Evolutionary conservation across 2,329 filamentous ascomycete species (phyloP).

Genomic region (Aspergillus thermomutatus): DNA sequence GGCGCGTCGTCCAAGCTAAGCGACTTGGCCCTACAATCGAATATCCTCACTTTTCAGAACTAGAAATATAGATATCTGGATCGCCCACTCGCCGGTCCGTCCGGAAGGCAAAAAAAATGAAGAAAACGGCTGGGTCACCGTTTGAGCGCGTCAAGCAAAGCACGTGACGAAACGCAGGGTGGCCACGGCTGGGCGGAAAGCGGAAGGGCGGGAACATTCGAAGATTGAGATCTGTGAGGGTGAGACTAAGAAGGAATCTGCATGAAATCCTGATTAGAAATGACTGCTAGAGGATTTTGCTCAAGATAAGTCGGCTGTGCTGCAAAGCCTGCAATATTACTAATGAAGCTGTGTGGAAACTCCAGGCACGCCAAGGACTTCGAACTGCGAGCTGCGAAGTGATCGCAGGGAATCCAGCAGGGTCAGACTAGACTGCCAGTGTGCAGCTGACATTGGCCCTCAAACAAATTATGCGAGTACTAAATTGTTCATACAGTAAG

Average conservation of each 20-base stretch:
- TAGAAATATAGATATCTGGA: slow-evolving; percentile 14
- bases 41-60: background rate
- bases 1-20: background rate
- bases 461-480: background rate
- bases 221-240: slow-evolving; percentile 17
- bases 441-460: background rate
- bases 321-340: background rate
- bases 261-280: background rate
- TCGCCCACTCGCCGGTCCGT: slow-evolving; percentile 21
- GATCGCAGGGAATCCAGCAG: too few species aligned
- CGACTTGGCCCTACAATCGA: background rate
- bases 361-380: background rate
- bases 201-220: slow-evolving; percentile 21
- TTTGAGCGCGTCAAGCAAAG: slow-evolving; percentile 15
- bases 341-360: background rate
- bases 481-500: background rate
- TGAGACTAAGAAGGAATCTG: background rate
- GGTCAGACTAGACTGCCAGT: background rate
- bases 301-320: background rate
- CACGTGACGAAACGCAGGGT: slow-evolving; percentile 17
- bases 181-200: slow-evolving; percentile 19
- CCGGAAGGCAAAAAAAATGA: slow-evolving; percentile 18
- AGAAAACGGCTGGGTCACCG: slow-evolving; percentile 17
- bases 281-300: background rate
- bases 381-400: too few species aligned